Evolutionary conservation across 495 filamentous ascomycete species (phyloP), one percentile per base, ranked within the genome.

Genomic region (Apiosordaria backusii): DNA sequence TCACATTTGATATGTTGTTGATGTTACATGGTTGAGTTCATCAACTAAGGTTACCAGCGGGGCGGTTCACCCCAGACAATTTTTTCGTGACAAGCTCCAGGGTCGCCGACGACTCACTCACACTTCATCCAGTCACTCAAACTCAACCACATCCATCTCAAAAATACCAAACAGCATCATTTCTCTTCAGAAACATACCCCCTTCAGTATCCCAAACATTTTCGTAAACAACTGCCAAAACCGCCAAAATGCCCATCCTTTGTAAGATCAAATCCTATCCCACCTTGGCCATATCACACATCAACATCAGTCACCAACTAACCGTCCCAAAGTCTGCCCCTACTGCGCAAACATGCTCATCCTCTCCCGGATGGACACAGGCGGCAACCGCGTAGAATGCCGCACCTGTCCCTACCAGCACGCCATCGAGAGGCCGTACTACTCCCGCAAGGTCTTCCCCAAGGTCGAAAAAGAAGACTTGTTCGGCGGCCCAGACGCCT

Each of bases 391-490:
- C 29, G 89, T 97, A 74, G 92, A 97, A 80, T 99, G 95, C 80
- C 89, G 90, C 52, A 93, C 92, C 58, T 99, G 95, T 70, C 93
- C 95, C 7, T 99, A 97, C 80, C 84, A 93, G 77, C 90, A 88
- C 74, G 76, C 89, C 35, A 85, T 97, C 68, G 85, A 86, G 59
- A 81, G 88, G 67, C 83, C 87, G 50, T 89, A 88, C 78, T 96
- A 82, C 74, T 90, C 93, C 75, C 88, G 91, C 65, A 90, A 87
- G 61, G 85, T 89, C 80, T 86, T 83, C 69, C 88, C 89, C 74
- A 83, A 88, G 65, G 93, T 93, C 74, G 92, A 96, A 71, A 88
- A 90, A 62, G 94, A 97, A 68, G 92, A 96, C 73, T 90, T 97
- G 13, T 88, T 97, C 76, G 95, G 93, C 29, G 93, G 94, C 24